Base-by-base conservation (phyloP, 2,329 filamentous ascomycete genomes). In the Tolypocladium inflatum region DNA sequence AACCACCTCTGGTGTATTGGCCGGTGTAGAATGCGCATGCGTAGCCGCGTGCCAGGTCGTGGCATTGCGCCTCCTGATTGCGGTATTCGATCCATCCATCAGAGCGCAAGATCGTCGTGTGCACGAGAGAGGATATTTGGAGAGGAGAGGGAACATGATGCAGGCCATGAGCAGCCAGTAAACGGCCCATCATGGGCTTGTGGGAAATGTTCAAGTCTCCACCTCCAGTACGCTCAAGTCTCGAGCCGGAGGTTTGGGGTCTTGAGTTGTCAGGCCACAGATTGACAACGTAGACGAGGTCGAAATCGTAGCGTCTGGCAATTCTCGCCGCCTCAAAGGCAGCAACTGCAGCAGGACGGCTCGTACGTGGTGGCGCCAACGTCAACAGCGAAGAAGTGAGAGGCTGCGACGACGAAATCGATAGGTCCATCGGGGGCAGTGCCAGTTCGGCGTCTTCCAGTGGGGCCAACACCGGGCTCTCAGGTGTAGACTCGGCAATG, bases 201-300 rank as follows among this genome's bases (percentile, higher is more conserved):
- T 58, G 59, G 3, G 59, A 59, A 11, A 60, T 57, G 35, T 59
- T 61, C 21, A 55, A 42, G 15, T 57, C 61, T 8, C 58, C 59
- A 15, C 57, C 48, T 11, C 60, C 55, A 43, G 55, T 58, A 38
- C 56, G 23, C 13, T 59, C 35, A 8, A 57, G 45, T n/a, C 57
- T 61, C 19, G 58, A 45, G 5, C 52, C 55, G 13, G 63, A 59
- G 13, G 52, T 58, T 19, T 54, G 58, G 41, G 57, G 37, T 37
- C 55, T 59, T 19, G 62, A 61, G 54, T 62, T 59, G 26, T 68
- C 67, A 26, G 82, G 81, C 81, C 82, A 84, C 17, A 85, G 70
- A 61, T 80, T 83, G 61, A 84, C 77, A 37, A 85, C 76, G 62
- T 85, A 85, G 15, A 84, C 74, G 30, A 85, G 72, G 62, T 83